Percentiles rank a stretch among this genome's conserved stretches.
Evolutionary conservation across 75 land plant species (phyloP).

Genomic region (Chamaecyparis obtusa): DNA sequence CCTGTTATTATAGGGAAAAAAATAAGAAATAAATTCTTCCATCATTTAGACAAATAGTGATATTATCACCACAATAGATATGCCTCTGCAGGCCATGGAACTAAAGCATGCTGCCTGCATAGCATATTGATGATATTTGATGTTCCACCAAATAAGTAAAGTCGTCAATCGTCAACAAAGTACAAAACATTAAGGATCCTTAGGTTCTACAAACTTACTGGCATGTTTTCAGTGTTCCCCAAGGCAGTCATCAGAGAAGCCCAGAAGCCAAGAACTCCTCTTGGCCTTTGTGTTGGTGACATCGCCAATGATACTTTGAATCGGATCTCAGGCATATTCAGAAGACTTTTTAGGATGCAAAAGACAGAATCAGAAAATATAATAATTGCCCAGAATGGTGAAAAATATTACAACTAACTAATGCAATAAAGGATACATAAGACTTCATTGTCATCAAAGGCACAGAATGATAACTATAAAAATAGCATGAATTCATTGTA

Average conservation of each 20-base stretch:
- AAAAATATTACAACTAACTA: background rate
- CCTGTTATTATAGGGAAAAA: constrained; percentile 29
- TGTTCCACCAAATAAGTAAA: background rate
- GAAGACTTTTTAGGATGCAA: constrained; percentile 45
- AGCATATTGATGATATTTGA: background rate
- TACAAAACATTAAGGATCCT: constrained; percentile 7
- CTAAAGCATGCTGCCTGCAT: background rate
- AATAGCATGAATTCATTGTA: background rate
- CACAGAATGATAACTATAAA: background rate
- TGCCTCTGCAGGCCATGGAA: background rate
- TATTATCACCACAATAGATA: background rate
- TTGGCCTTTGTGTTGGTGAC: constrained; percentile 96
- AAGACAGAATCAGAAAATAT: background rate
- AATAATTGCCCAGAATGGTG: background rate
- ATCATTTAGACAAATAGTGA: background rate
- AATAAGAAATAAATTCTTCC: background rate
- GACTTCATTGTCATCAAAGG: background rate
- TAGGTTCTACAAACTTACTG: constrained; percentile 41
- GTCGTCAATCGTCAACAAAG: background rate
- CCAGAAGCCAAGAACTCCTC: constrained; percentile 99
- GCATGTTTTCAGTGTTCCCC: constrained; percentile 96
- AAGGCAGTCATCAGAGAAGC: constrained; percentile 92
- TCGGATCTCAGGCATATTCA: constrained; percentile 86
- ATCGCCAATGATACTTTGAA: constrained; percentile 85
- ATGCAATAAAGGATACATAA: background rate